Evolutionary conservation across 352 stramenopile species (phyloP), one percentile per base, ranked within the genome.

Genomic region (Phytophthora podocarpi): DNA sequence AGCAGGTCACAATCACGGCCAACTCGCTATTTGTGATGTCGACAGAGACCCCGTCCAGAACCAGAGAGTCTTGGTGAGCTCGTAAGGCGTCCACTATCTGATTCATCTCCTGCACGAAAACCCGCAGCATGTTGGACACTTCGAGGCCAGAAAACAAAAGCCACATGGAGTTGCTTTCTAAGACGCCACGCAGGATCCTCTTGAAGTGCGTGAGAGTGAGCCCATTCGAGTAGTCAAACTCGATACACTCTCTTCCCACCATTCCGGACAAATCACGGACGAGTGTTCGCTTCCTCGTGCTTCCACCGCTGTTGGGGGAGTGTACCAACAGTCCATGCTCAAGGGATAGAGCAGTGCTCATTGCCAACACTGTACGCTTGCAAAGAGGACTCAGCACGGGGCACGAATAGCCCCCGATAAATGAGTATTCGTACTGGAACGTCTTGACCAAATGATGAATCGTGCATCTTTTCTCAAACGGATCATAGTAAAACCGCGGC

Each of bases 391-490:
- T 89, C 16, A 91, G 35, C 4, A 89, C 73, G 12, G 72, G 64
- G 43, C 55, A 63, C 3, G 55, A 31, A 40, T 86, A 81, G 18
- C 64, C 67, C 4, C 80, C 74, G 0, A 88, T 45, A 27, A 87
- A 91, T 4, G 76, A 78, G 31, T 82, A 89, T 13, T 79, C 78
- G 52, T 88, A 91, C 43, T 87, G 74, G 43, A 76, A 87, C 0
- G 67, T 79, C 56, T 84, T 90, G 1, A 88, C 67, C 28, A 70
- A 60, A 21, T 91, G 80, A 23, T 86, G 78, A 26, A 91, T 58
- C 7, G 77, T 68, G 30, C 72, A 85, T 27, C 63, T 79, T 49
- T 78, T 80, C 45, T 84, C 78, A 21, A 81, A 85, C 0, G 72
- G 66, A 3, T 87, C 79, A 45, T 83, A 90, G 49, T 83, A 76